Conservation (phyloP, 306 rosid genomes). For the Cajanus cajan region DNA sequence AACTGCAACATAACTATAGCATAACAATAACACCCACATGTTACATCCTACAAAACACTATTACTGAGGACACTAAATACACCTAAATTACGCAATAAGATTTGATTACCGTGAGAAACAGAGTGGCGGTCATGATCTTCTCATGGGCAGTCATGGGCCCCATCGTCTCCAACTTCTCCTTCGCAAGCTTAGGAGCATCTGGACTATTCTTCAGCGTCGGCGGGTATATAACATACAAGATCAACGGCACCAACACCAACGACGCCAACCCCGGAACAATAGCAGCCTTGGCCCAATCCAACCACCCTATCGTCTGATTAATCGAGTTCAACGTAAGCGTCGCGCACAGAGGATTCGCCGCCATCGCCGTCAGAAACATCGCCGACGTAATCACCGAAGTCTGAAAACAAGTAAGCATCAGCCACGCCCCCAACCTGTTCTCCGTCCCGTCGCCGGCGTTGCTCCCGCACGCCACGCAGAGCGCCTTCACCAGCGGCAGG, state of each 20-base stretch:
- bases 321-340: constrained; percentile 71
- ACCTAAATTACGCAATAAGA: background rate
- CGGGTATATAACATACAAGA: constrained; percentile 79
- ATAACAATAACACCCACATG: too few species aligned
- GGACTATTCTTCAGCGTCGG: constrained; percentile 86
- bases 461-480: constrained; percentile 94
- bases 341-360: constrained; percentile 91
- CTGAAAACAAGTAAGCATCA: constrained; percentile 97
- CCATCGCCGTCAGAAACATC: constrained; percentile 97
- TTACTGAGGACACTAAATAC: too few species aligned
- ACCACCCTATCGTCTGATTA: constrained; percentile 89
- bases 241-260: constrained; percentile 78
- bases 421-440: constrained; percentile 73
- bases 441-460: constrained; percentile 95
- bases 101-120: constrained; percentile 79
- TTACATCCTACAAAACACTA: too few species aligned
- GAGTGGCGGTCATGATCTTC: constrained; percentile 85
- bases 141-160: constrained; percentile 82
- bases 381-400: constrained; percentile 94
- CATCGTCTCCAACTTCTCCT: constrained; percentile 83
- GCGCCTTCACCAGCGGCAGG: constrained; percentile 80
- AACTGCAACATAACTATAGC: background rate
- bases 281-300: constrained; percentile 92
- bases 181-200: constrained; percentile 91
- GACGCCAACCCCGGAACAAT: constrained; percentile 91